Evolutionary conservation across 768 basidiomycete genomes (phyloP), one percentile per base, ranked within the genome.

Genomic region (Suillus cothurnatus): DNA sequence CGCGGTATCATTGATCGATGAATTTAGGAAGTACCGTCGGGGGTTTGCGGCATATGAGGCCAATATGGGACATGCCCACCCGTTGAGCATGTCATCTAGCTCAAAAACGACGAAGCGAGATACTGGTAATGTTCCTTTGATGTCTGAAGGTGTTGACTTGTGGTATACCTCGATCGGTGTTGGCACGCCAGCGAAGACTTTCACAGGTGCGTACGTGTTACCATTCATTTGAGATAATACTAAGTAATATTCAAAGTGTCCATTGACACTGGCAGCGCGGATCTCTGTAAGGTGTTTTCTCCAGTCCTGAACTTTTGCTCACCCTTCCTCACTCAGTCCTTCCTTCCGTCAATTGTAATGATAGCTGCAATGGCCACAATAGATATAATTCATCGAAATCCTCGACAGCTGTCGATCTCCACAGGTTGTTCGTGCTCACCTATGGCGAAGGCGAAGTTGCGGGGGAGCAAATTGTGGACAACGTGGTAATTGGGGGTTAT

Each of bases 261-360:
- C 67, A 81, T 82, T 64, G 84, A 85, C 69, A 85, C 83, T 9
- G 82, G 85, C 47, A 84, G 83, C 55, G 77, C 81, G 66, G 85
- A 86, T 69, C 70, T 82, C 14, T 64, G 72, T 71, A 65, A 61
- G 70, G 61, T 11, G 31, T 23, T 21, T 47, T 11, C 32, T 34
- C 14, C 12, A 34, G 28, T 26, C 28, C 14, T 0, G 19, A 21
- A 23, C 12, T 6, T 32, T n/a, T 8, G 8, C 36, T n/a, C 23
- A 67, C 50, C 32, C 7, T 32, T 85, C 83, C 36, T 4, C 50
- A 76, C 81, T 55, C 85, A 11, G 77, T 87, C 70, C 68, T 84
- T 43, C 80, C 82, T 17, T 66, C 66, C 6, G n/a, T 70, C 34
- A 26, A 43, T 31, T 81, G 81, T 63, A 60, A 38, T 39, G 61